A percentile compares a stretch with the other conserved stretches of the same genome.
Evolutionary conservation across 192 early-diverging fungal species (phyloP).

Genomic region (Rhizoclosmatium globosum): DNA sequence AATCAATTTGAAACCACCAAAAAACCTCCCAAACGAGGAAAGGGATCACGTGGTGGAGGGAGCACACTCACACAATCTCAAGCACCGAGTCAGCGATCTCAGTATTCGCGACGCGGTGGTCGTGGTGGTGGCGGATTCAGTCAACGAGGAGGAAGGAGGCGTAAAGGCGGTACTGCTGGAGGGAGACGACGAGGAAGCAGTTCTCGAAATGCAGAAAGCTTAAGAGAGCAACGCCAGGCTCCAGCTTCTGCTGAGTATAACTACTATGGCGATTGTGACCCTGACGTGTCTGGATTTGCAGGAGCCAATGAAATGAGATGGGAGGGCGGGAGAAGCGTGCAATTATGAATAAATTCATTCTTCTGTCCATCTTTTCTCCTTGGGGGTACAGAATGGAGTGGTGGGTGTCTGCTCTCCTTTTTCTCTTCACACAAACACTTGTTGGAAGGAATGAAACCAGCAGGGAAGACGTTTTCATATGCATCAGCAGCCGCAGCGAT

Average conservation of each 20-base stretch:
- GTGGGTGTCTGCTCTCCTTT: background rate
- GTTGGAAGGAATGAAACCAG: background rate
- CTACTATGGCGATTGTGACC: slow-evolving; percentile 10
- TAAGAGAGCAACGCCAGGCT: background rate
- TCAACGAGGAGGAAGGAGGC: background rate
- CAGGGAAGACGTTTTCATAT: background rate
- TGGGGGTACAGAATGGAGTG: background rate
- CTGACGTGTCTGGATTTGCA: background rate
- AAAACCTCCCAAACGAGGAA: background rate
- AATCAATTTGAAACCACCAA: slow-evolving; percentile 17
- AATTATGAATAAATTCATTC: background rate
- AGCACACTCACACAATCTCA: no score
- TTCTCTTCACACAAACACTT: background rate
- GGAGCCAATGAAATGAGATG: slow-evolving; percentile 1
- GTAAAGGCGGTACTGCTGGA: background rate
- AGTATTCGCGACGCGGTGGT: background rate
- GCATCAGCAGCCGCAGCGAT: background rate
- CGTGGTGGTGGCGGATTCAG: background rate
- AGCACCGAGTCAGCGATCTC: no score
- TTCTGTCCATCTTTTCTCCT: background rate
- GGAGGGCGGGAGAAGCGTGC: background rate
- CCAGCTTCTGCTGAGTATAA: background rate
- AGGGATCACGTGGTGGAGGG: background rate
- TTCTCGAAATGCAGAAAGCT: no score
- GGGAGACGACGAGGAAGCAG: background rate